These are phyloP conservation scores for Gliomastix tumulicola DNA, from an alignment of 2,329 filamentous ascomycete genomes.

Conservation along the genomic window DNA sequence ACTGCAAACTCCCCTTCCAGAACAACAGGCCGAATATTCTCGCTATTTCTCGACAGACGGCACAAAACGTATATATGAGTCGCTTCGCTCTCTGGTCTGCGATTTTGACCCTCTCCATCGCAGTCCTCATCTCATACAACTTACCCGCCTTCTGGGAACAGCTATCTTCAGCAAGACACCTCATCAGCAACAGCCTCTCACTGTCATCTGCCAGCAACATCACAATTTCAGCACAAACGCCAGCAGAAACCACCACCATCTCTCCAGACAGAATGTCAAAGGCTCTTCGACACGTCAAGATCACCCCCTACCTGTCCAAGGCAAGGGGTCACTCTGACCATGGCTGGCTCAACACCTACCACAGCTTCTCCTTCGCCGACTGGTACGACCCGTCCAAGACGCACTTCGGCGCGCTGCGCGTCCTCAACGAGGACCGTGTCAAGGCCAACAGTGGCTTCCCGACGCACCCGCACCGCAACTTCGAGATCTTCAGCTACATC, in stretches of 20 bases:
- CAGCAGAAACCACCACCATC: slow-evolving; percentile 5
- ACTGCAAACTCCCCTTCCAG: too few relatives aligned
- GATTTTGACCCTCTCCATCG: slow-evolving; percentile 29
- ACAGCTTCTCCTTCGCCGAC: slow-evolving; percentile 77
- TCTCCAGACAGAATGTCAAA: slow-evolving; percentile 46
- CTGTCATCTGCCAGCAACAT: slow-evolving; percentile 2
- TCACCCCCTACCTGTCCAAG: slow-evolving; percentile 66
- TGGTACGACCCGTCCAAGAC: slow-evolving; percentile 61
- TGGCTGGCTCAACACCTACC: slow-evolving; percentile 82
- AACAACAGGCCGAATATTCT: too few relatives aligned
- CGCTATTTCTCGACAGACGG: too few relatives aligned
- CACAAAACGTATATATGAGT: slow-evolving; percentile 34
- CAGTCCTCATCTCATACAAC: slow-evolving; percentile 17
- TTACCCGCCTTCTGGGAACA: too few relatives aligned
- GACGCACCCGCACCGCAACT: slow-evolving; percentile 77
- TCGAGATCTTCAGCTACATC: slow-evolving; percentile 86
- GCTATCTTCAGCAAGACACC: slow-evolving; percentile 12
- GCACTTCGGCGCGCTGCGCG: slow-evolving; percentile 69
- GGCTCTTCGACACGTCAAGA: slow-evolving; percentile 59
- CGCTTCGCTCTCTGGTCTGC: slow-evolving; percentile 21
- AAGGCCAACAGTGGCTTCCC: slow-evolving; percentile 69
- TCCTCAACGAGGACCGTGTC: slow-evolving; percentile 86
- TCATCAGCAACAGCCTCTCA: slow-evolving; percentile 9
- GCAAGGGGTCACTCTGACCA: slow-evolving; percentile 72
- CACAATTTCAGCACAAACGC: slow-evolving; percentile 4